Percentiles rank a stretch among this genome's conserved stretches.
These are phyloP conservation scores for Mortierella sp. DNA, from an alignment of 371 early-diverging fungal genomes.

Conservation along the genomic window DNA sequence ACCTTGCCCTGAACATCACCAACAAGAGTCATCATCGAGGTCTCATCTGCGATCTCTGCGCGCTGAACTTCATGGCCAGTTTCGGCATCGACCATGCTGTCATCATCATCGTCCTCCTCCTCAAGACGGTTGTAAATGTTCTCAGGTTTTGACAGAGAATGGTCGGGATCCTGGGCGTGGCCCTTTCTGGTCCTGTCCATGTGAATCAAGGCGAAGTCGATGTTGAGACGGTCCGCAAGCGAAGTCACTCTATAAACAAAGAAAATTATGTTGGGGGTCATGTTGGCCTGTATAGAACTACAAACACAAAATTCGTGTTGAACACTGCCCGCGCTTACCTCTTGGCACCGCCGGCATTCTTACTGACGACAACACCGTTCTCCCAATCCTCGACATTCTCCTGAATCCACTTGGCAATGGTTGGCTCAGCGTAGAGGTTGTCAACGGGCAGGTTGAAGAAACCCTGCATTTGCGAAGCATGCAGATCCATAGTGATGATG, in stretches of 20 bases:
- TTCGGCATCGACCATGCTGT: conserved; percentile 57
- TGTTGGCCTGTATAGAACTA: too few relatives aligned
- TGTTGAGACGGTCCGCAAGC: conserved; percentile 92
- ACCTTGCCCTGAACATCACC: conserved; percentile 92
- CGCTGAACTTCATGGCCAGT: conserved; percentile 42
- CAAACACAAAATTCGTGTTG: too few relatives aligned
- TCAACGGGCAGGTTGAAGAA: conserved; percentile 97
- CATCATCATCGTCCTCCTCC: conserved; percentile 61
- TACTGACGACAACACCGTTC: conserved; percentile 90
- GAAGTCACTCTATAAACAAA: conserved; percentile 83
- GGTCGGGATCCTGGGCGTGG: conserved; percentile 67
- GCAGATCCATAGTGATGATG: conserved; percentile 96
- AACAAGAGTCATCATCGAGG: conserved; percentile 78
- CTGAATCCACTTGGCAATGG: conserved; percentile 90
- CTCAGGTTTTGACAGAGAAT: conserved; percentile 61
- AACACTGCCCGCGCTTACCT: too few relatives aligned
- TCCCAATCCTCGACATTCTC: conserved; percentile 81
- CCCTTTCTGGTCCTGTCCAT: conserved; percentile 78
- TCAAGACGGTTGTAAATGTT: conserved; percentile 50
- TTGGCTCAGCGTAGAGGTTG: conserved; percentile 95
- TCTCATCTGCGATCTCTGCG: conserved; percentile 36
- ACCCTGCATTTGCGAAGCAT: conserved; percentile 95
- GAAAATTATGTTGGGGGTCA: neutral
- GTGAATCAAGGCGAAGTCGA: conserved; percentile 97
- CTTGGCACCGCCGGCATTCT: conserved; percentile 98